Conservation (phyloP, 495 filamentous ascomycete species). For the Penicillium manginii region DNA sequence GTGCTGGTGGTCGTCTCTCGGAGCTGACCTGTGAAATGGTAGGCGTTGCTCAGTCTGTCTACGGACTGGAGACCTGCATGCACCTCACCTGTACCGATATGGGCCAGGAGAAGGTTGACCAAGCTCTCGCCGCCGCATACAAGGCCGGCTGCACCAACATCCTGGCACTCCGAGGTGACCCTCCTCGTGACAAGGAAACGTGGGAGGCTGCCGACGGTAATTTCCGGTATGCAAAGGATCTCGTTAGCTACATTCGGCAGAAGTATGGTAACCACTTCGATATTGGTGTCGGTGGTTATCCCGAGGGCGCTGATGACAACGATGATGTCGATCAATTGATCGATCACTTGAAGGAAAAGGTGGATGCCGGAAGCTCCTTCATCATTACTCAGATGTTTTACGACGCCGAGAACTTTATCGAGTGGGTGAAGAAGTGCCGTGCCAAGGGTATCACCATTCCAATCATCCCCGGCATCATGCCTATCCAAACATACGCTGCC, state of each 20-base stretch:
- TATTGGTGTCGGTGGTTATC: slow-evolving; percentile 96
- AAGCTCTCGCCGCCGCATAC: slow-evolving; percentile 86
- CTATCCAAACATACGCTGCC: slow-evolving; percentile 90
- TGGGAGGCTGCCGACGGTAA: slow-evolving; percentile 86
- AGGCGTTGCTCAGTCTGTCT: slow-evolving; percentile 91
- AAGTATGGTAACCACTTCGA: slow-evolving; percentile 96
- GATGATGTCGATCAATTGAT: slow-evolving; percentile 81
- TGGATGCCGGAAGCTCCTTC: slow-evolving; percentile 91
- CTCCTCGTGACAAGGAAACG: slow-evolving; percentile 89
- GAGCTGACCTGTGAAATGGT: slow-evolving; percentile 98
- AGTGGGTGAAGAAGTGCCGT: slow-evolving; percentile 84
- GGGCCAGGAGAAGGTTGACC: slow-evolving; percentile 86
- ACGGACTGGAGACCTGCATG: slow-evolving; percentile 98
- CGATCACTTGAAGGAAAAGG: slow-evolving; percentile 95
- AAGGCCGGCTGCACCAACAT: slow-evolving; percentile 98
- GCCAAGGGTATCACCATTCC: slow-evolving; percentile 84
- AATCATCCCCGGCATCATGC: slow-evolving; percentile 98
- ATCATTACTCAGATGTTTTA: slow-evolving; percentile 99
- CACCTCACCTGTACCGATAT: slow-evolving; percentile 99
- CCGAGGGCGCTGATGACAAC: slow-evolving; percentile 94
- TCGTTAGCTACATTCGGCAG: slow-evolving; percentile 88
- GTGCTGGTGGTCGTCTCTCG: slow-evolving; percentile 88
- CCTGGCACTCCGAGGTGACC: slow-evolving; percentile 90
- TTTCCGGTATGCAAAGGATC: slow-evolving; percentile 90
- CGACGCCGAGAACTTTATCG: slow-evolving; percentile 90